A percentile compares a stretch with the other conserved stretches of the same genome.
Conservation (phyloP, 257 asterid genomes). For the Solanum chaucha region DNA sequence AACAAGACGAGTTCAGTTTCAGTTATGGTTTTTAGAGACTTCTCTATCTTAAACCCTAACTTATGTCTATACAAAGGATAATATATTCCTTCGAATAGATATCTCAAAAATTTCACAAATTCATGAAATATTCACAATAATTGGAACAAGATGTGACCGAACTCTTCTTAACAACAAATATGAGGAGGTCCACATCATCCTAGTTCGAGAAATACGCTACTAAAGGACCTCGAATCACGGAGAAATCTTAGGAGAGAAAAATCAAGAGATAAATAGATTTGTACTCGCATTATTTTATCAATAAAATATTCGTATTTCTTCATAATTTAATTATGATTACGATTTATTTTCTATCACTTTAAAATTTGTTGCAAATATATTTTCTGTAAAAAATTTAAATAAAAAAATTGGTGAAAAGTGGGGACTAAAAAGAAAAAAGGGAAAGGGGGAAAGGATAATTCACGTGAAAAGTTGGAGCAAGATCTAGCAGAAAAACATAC, state of each 20-base stretch:
- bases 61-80: background rate
- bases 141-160: background rate
- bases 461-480: constrained; percentile 1
- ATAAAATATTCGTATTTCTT: too few species aligned
- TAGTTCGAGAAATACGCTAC: background rate
- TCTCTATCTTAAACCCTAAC: too few species aligned
- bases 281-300: too few species aligned
- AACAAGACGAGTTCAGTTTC: background rate
- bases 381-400: background rate
- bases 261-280: too few species aligned
- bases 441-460: background rate
- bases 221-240: background rate
- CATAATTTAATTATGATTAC: too few species aligned
- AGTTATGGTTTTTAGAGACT: background rate
- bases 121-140: background rate
- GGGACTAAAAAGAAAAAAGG: background rate
- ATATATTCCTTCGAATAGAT: too few species aligned
- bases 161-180: background rate
- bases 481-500: background rate
- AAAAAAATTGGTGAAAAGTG: background rate
- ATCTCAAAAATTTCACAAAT: background rate
- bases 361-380: too few species aligned
- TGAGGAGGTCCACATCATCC: background rate
- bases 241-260: background rate
- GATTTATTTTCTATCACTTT: too few species aligned